Evolutionary conservation across 169 alveolate genomes (phyloP).

Genomic region (Plasmodium malariae): DNA sequence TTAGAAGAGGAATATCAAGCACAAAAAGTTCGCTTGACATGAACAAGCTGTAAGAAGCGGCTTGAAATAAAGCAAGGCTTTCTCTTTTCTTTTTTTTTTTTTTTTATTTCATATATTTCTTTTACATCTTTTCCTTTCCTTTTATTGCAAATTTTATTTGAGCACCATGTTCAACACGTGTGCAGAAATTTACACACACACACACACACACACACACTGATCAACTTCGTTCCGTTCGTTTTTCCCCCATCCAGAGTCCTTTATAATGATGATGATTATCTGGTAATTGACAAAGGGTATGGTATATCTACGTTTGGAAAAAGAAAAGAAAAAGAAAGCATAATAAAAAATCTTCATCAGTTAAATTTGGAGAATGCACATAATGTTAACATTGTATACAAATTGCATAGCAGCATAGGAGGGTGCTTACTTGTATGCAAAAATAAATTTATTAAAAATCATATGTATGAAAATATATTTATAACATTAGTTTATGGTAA

Average conservation of each 20-base stretch:
- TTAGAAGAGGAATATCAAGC: conserved; percentile 30
- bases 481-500: conserved; percentile 53
- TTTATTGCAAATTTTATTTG: too few species aligned
- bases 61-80: neutral
- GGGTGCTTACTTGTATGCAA: conserved; percentile 56
- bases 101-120: too few species aligned
- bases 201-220: neutral
- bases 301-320: conserved; percentile 62
- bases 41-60: conserved; percentile 28
- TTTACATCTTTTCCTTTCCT: too few species aligned
- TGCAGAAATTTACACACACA: neutral
- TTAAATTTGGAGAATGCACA: conserved; percentile 7
- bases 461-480: conserved; percentile 42
- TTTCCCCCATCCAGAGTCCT: conserved; percentile 11
- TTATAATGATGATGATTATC: conserved; percentile 49
- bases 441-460: conserved; percentile 39
- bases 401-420: conserved; percentile 23
- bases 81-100: neutral
- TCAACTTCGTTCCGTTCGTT: neutral
- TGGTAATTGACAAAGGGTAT: conserved; percentile 36
- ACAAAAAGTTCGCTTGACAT: neutral
- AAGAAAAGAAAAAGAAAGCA: conserved; percentile 21
- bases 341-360: conserved; percentile 6
- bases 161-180: too few species aligned
- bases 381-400: conserved; percentile 11